Base-by-base conservation (phyloP, 179 eudicot genomes). In the Spinacia oleracea region DNA sequence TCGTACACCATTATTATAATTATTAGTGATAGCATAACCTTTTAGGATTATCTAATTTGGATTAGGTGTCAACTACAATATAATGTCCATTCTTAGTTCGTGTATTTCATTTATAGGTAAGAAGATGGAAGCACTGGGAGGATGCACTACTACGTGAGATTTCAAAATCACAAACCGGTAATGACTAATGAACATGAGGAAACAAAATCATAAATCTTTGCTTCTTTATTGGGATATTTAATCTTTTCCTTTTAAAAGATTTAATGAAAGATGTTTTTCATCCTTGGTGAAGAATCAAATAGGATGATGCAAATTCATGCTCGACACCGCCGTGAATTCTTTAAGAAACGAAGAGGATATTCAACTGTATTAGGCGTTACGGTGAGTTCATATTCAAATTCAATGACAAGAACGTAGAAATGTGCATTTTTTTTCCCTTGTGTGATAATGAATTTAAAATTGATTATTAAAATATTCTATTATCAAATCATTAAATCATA, bases 51-150 rank as follows among this genome's bases (percentile, higher is more conserved):
- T 38, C 40, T 38, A 38, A 38, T 38, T 38, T 38, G 40, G 40
- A 38, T 38, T 38, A 38, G 40, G 4, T 38, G 40, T 38, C 40
- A 38, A 38, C 40, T 53, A 6, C 43, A 35, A n/a, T 64, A 25
- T 20, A 16, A 40, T 60, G 4, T 21, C 18, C 50, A 40, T 67
- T 2, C 53, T 71, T 31, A 40, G 27, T 2, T 67, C 56, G 18
- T 76, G 27, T 78, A 27, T 68, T 70, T 31, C 42, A 53, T 51
- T 27, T 74, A 46, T 72, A 93, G 97, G 91, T 93, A 55, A 88
- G 84, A 14, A 78, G 85, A 65, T 93, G 98, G 98, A 91, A 84
- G 70, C 90, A 86, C 35, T 93, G 98, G 98, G 98, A 93, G 84
- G 87, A 84, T 31, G 84, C 98, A 50, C 81, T 91, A 34, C 58